Base-by-base conservation (phyloP, 1,139 yeast species). In the Lodderomyces oxycetoniae region DNA sequence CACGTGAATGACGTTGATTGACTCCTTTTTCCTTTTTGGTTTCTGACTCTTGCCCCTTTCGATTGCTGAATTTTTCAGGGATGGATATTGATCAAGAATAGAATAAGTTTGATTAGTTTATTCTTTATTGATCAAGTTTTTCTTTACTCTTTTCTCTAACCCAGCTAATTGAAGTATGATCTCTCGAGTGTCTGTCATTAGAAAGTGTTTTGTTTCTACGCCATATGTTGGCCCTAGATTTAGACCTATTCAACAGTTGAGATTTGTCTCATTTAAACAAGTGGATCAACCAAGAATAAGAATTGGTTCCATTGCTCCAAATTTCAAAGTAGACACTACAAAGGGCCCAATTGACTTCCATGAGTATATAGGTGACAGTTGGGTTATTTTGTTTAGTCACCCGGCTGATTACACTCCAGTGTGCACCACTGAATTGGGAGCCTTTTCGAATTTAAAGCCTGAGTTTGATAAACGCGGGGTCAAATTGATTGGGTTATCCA, bases 381-480 rank as follows among this genome's bases (percentile, higher is more conserved):
- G 96, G 96, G 79, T 78, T 34, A 79, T 87, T 28, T 69, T 87
- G 52, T 87, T 87, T 63, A 84, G 94, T 16, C 96, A 87, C 59
- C 96, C 96, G 37, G 95, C 87, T 32, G 96, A 87, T 60, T 86
- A 84, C 70, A 87, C 96, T 12, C 96, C 96, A 26, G 95, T 87
- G 34, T 87, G 96, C 65, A 87, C 96, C 48, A 87, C 96, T 36
- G 96, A 87, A 67, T 73, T 87, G 51, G 95, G 96, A 44, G 95
- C 95, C 11, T 87, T 87, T 52, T 86, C 96, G 43, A 73, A 77
- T 53, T 72, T 86, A 59, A 80, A 83, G 64, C 87, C 86, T 23
- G 94, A 86, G 58, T 87, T 87, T 53, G 76, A 74, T 51, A 72
- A 79, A 61, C 78, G 95, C 61, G 76, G 78, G 54, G 82, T 84